Base-by-base conservation (phyloP, 805 yeast species). In the Kazachstania bromeliacearum region DNA sequence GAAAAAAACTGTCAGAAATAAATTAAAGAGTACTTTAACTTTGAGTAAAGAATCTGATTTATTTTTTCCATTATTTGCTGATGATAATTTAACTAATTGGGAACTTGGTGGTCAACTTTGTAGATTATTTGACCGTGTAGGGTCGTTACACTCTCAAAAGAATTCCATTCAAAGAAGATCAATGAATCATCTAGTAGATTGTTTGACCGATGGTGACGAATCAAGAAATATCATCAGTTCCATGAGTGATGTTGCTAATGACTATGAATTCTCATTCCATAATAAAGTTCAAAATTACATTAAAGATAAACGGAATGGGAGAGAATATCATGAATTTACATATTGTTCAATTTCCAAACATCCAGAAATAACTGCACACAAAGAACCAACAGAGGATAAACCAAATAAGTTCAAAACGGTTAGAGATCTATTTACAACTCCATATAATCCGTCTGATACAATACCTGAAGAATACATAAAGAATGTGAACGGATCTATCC, bases 21-120 rank as follows among this genome's bases (percentile, higher is more conserved):
- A 60, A 77, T 38, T 71, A 70, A 37, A 66, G 57, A 48, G 63
- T 70, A 21, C 63, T 63, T 47, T 73, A 2, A 70, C 67, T 7
- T 49, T 79, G 7, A 47, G 72, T 15, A 65, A 66, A 26, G 60
- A 63, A 35, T 63, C 78, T 0, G 68, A 80, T 6, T 48, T 84
- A 16, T 64, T 72, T 30, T 52, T 84, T 8, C 89, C 94, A 0
- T 19, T 83, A 7, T 50, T 57, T 10, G 47, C 51, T 3, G 31
- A 46, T 3, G 13, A 36, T n/a, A 22, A 35, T 2, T 16, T 45
- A 18, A 31, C 52, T 2, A 47, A 53, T 23, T 57, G 62, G 62
- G 50, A 51, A 43, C 40, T 47, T 23, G 53, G 50, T 2, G 57
- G 59, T 20, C 37, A 38, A 15, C 29, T 41, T 7, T 45, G 49